Base-by-base conservation (phyloP, 2,329 filamentous ascomycete genomes). In the Calonectria hawksworthii region DNA sequence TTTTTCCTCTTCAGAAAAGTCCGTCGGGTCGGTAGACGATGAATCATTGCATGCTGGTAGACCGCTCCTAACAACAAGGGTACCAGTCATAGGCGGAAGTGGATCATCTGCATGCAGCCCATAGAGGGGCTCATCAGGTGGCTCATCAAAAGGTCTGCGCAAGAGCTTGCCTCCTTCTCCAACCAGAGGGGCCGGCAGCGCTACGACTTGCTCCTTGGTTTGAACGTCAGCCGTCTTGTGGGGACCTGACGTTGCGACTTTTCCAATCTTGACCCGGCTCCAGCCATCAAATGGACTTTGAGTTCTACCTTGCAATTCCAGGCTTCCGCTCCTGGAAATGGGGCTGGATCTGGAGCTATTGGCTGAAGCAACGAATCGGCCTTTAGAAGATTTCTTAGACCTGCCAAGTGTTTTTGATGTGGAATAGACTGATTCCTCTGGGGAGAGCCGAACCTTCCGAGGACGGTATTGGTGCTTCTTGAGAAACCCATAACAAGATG, bases 401-500 rank as follows among this genome's bases (percentile, higher is more conserved):
- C 77, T 74, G 5, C 77, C 71, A 4, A 76, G 56, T 10, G 72
- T 78, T 36, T 64, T 79, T 7, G 77, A 71, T 1, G 83, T 82
- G 2, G 81, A 83, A 63, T 81, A 78, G 1, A 78, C 63, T 1
- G 80, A 80, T 28, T 79, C 73, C 2, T 83, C 77, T 1, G 75
- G 59, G 1, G 78, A 77, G 6, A 79, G 18, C 2, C 78, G 78
- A 18, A 82, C 70, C 21, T 79, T 83, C 54, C 84, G 88, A 13
- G 94, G 93, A 5, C 90, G 88, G 78, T 96, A 93, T 75, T 94
- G 89, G 79, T 97, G 90, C 34, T 92, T 92, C 70, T 91, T 92
- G 9, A 99, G 85, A 84, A 98, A 98, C 74, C 95, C 92, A 64
- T 89, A 90, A 32, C 94, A 88, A 82, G 96, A 91, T 0, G 92